Evolutionary conservation across 1,284 basidiomycete genomes (phyloP).

Genomic region (Cryptococcus sp.): DNA sequence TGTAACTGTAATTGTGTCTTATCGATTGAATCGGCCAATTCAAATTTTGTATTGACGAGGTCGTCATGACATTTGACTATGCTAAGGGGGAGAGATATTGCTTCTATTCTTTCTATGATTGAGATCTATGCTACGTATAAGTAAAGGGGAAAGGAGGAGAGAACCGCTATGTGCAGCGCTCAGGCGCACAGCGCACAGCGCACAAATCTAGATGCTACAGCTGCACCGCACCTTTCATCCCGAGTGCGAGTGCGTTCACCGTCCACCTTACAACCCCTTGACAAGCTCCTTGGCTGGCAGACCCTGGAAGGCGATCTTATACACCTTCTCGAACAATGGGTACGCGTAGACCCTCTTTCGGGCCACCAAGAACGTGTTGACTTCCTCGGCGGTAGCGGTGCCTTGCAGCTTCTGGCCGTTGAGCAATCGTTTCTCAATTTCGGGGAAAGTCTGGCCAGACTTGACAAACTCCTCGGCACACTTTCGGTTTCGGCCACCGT

Average conservation of each 20-base stretch:
- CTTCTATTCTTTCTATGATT: too few relatives aligned
- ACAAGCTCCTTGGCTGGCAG: constrained; percentile 41
- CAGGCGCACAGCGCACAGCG: too few relatives aligned
- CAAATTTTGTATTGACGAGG: too few relatives aligned
- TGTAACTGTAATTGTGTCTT: too few relatives aligned
- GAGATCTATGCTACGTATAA: too few relatives aligned
- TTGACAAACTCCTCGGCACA: constrained; percentile 51
- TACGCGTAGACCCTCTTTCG: constrained; percentile 54
- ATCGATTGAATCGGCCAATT: too few relatives aligned
- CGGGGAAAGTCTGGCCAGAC: constrained; percentile 53
- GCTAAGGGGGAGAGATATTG: too few relatives aligned
- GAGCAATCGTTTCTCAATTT: constrained; percentile 59
- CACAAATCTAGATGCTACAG: too few relatives aligned
- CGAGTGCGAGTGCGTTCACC: neutral
- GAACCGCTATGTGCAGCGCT: too few relatives aligned
- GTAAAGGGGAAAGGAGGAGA: too few relatives aligned
- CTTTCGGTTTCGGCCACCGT: constrained; percentile 63
- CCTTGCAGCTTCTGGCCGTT: constrained; percentile 63
- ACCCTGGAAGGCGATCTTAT: constrained; percentile 55
- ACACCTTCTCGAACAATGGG: constrained; percentile 61
- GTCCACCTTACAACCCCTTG: constrained; percentile 39
- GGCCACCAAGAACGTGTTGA: constrained; percentile 59
- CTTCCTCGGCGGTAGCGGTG: constrained; percentile 58
- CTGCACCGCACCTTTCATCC: neutral
- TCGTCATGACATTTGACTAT: too few relatives aligned